Conservation (phyloP, 2,329 filamentous ascomycete species). For the Purpureocillium lavendulum region DNA sequence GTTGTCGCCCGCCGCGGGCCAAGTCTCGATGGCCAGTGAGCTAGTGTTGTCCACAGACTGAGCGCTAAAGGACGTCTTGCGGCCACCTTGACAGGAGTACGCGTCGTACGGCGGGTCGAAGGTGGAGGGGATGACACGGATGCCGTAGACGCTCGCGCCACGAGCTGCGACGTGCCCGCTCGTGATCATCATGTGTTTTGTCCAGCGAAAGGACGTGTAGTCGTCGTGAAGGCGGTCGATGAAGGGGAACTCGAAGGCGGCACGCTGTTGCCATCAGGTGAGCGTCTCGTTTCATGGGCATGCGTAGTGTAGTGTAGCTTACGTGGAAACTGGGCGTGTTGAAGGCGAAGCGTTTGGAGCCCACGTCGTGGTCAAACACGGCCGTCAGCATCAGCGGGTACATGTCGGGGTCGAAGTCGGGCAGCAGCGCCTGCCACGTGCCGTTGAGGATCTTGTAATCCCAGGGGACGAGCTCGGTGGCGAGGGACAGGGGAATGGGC, state of each 20-base stretch:
- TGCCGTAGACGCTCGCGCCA: constrained; percentile 38
- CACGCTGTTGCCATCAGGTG: too few species aligned
- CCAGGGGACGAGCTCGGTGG: constrained; percentile 37
- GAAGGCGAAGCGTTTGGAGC: too few species aligned
- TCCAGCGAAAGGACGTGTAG: constrained; percentile 42
- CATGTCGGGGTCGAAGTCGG: constrained; percentile 38
- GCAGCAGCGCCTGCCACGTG: constrained; percentile 38
- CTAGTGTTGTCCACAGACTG: constrained; percentile 12
- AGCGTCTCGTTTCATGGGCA: too few species aligned
- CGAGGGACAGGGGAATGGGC: constrained; percentile 38
- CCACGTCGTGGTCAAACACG: constrained; percentile 42
- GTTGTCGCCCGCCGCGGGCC: not conserved
- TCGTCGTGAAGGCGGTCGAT: constrained; percentile 42
- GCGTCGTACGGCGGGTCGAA: constrained; percentile 42
- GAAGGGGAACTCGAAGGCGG: constrained; percentile 47
- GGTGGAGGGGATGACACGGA: constrained; percentile 26
- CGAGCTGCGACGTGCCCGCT: constrained; percentile 32
- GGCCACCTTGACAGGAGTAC: constrained; percentile 19
- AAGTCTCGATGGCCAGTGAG: constrained; percentile 11
- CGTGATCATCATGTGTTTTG: constrained; percentile 36
- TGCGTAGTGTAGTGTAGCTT: too few species aligned
- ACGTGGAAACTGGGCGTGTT: too few species aligned
- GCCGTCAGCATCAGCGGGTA: constrained; percentile 45
- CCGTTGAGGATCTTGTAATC: constrained; percentile 40
- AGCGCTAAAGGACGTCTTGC: constrained; percentile 6